A percentile compares a stretch with the other conserved stretches of the same genome.
Conservation (phyloP, 805 yeast species). For the Candida nanaspora region DNA sequence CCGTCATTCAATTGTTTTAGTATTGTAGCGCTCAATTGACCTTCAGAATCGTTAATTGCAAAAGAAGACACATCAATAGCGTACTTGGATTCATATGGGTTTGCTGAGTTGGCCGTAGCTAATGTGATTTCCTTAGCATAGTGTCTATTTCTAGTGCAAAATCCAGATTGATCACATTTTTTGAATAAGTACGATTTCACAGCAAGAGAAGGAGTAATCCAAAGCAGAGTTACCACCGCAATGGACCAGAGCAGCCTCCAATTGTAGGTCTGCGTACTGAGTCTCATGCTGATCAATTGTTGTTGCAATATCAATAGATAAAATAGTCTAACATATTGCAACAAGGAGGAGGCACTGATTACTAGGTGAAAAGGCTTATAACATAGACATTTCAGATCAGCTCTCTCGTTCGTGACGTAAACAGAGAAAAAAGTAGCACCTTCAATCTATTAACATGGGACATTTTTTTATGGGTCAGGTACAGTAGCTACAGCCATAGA, state of each 20-base stretch:
- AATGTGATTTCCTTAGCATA: constrained; percentile 40
- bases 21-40: constrained; percentile 38
- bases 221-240: neutral
- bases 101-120: constrained; percentile 7
- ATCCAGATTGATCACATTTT: constrained; percentile 73
- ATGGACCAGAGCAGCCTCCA: neutral
- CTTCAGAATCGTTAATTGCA: constrained; percentile 16
- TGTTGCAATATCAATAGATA: too few species aligned
- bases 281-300: too few species aligned
- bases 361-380: too few species aligned
- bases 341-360: too few species aligned
- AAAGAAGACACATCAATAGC: constrained; percentile 31
- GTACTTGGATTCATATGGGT: constrained; percentile 29
- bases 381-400: too few species aligned
- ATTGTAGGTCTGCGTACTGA: neutral
- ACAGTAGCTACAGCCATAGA: too few species aligned
- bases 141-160: constrained; percentile 73
- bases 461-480: too few species aligned
- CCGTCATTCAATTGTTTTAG: constrained; percentile 37
- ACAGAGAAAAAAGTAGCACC: too few species aligned
- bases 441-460: too few species aligned
- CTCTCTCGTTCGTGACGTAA: too few species aligned
- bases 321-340: too few species aligned
- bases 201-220: constrained; percentile 14
- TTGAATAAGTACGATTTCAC: constrained; percentile 69